These are phyloP conservation scores for Royoungia palumana DNA, from an alignment of 768 basidiomycete genomes.

Conservation along the genomic window DNA sequence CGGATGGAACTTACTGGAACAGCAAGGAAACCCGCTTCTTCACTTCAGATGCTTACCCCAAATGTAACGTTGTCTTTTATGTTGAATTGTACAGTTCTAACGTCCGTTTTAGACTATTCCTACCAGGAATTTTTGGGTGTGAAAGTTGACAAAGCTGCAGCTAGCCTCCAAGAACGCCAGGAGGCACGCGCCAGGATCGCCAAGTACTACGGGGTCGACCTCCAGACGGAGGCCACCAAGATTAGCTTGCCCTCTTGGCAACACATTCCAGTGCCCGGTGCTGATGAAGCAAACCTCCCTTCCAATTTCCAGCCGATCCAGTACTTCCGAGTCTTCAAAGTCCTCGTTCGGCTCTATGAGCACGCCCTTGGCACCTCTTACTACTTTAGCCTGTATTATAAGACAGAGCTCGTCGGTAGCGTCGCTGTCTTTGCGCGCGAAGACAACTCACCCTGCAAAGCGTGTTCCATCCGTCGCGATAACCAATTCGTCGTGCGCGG, in stretches of 20 bases:
- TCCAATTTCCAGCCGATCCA: conserved; percentile 13
- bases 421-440: conserved; percentile 25
- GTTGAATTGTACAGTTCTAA: too few species aligned
- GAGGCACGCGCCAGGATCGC: conserved; percentile 20
- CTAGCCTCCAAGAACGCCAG: conserved; percentile 12
- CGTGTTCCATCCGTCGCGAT: conserved; percentile 22
- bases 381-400: conserved; percentile 20
- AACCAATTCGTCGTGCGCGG: conserved; percentile 19
- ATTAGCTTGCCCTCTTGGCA: conserved; percentile 8
- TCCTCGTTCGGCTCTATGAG: conserved; percentile 24
- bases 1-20: conserved; percentile 25
- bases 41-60: conserved; percentile 15
- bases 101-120: conserved; percentile 27
- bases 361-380: conserved; percentile 25
- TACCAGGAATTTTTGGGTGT: conserved; percentile 26
- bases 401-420: conserved; percentile 17
- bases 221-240: conserved; percentile 5
- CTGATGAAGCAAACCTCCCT: conserved; percentile 10
- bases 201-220: conserved; percentile 25
- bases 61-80: conserved; percentile 11
- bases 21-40: conserved; percentile 24
- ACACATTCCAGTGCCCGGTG: conserved; percentile 16
- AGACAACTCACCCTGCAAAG: conserved; percentile 22
- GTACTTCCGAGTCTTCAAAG: conserved; percentile 25
- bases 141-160: conserved; percentile 22